A percentile compares a stretch with the other conserved stretches of the same genome.
phyloP scores from a whole-genome alignment of 2,329 filamentous ascomycete species.

The Claviceps monticola region DNA sequence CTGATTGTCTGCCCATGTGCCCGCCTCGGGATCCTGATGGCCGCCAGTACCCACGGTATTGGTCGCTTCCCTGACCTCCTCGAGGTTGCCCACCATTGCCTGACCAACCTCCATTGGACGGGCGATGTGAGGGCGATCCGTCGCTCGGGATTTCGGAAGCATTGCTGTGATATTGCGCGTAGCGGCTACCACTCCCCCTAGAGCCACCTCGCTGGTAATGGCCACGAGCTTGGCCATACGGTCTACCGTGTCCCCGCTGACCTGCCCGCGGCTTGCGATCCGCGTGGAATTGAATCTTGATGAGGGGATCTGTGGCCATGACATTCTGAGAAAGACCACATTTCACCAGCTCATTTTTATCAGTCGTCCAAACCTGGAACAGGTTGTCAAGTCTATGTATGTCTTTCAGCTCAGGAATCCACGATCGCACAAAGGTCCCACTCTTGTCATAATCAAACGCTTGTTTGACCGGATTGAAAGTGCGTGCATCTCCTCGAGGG shows the following conservation, averaged over 20 bases:
- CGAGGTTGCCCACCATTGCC: conserved; percentile 6
- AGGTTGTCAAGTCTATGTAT: conserved; percentile 42
- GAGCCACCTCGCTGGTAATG: conserved; percentile 1
- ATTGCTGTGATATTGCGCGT: neutral
- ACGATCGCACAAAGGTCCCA: conserved; percentile 56
- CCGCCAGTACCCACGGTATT: conserved; percentile 3
- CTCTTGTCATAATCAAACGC: conserved; percentile 61
- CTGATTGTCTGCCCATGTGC: neutral
- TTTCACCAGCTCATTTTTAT: conserved; percentile 40
- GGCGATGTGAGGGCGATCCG: neutral
- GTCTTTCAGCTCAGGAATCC: conserved; percentile 53
- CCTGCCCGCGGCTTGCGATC: conserved; percentile 29
- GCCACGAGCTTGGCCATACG: conserved; percentile 12
- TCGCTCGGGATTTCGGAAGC: conserved; percentile 2
- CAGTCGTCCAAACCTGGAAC: conserved; percentile 58
- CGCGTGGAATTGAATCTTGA: conserved; percentile 49
- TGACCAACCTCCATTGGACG: conserved; percentile 3
- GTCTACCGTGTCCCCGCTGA: conserved; percentile 13
- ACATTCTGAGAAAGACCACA: conserved; percentile 42
- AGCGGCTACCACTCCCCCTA: conserved; percentile 5
- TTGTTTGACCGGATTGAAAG: conserved; percentile 75
- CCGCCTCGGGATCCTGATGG: neutral
- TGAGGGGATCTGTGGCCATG: conserved; percentile 54
- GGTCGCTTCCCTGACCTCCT: conserved; percentile 8
- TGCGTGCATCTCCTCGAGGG: conserved; percentile 53